phyloP scores from a whole-genome alignment of 2,329 filamentous ascomycete species.

The Davidsoniella virescens region DNA sequence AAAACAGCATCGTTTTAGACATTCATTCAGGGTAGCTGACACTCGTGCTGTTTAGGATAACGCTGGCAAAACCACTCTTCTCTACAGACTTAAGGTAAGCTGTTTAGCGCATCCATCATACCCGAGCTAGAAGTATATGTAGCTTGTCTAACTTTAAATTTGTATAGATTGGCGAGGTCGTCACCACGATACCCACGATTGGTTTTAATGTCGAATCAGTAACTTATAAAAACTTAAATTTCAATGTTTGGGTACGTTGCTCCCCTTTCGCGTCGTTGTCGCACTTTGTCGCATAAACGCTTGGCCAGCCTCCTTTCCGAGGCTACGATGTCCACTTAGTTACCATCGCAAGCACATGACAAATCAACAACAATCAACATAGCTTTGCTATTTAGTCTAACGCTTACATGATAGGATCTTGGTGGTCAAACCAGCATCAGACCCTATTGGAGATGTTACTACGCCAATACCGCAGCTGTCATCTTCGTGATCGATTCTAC shows the following conservation, averaged over 20 bases:
- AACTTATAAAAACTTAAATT: slow-evolving; percentile 94
- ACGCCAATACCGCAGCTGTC: slow-evolving; percentile 93
- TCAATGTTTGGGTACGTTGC: slow-evolving; percentile 81
- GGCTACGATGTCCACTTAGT: neutral
- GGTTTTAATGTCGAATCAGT: slow-evolving; percentile 99
- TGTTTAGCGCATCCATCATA: slow-evolving; percentile 3
- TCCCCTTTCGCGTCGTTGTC: neutral
- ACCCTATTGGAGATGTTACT: slow-evolving; percentile 99
- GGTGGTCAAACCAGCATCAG: slow-evolving; percentile 97
- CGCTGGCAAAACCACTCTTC: slow-evolving; percentile 89
- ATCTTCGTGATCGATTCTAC: slow-evolving; percentile 98
- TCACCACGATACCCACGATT: slow-evolving; percentile 97
- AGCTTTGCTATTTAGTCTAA: neutral
- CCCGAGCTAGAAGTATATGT: neutral
- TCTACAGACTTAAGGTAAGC: slow-evolving; percentile 83
- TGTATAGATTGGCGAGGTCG: slow-evolving; percentile 81
- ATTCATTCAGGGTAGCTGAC: neutral
- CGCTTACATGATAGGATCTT: slow-evolving; percentile 45
- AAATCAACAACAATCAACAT: neutral
- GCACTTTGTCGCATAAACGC: neutral
- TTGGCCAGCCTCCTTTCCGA: slow-evolving; percentile 4
- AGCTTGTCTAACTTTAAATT: slow-evolving; percentile 3
- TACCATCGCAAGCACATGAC: neutral
- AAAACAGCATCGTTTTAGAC: neutral
- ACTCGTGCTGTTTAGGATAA: slow-evolving; percentile 53